Percentiles rank a stretch among this genome's conserved stretches.
These are phyloP conservation scores for Volutella citrinella DNA, from an alignment of 2,329 filamentous ascomycete species.

Conservation along the genomic window DNA sequence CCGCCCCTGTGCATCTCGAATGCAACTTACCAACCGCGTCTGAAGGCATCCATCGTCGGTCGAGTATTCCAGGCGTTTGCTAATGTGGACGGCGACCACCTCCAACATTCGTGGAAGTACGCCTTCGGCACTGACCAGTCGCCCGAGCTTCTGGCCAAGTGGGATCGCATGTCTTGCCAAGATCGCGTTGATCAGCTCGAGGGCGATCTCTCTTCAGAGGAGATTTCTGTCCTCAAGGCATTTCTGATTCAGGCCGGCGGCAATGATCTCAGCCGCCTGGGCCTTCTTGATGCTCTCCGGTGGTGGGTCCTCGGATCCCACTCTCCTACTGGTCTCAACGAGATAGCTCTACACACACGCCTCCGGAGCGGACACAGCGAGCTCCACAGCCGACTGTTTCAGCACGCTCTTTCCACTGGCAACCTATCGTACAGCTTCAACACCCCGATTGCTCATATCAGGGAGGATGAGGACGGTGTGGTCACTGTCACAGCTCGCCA, in stretches of 20 bases:
- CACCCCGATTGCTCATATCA: neutral
- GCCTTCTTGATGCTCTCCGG: constrained; percentile 3
- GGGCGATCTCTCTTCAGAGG: constrained; percentile 19
- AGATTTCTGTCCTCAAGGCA: constrained; percentile 3
- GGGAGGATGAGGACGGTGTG: neutral
- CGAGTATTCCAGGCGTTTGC: constrained; percentile 5
- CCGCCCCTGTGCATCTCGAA: no score
- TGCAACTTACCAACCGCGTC: no score
- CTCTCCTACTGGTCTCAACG: constrained; percentile 3
- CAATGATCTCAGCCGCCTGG: neutral
- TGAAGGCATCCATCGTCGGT: neutral
- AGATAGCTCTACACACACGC: constrained; percentile 7
- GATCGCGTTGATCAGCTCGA: constrained; percentile 27
- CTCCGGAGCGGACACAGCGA: constrained; percentile 6
- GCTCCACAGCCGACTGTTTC: constrained; percentile 9
- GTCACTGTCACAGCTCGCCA: constrained; percentile 1
- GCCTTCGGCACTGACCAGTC: constrained; percentile 15
- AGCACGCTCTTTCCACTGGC: constrained; percentile 4
- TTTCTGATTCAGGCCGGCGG: constrained; percentile 6
- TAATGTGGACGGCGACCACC: constrained; percentile 18
- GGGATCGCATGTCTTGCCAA: constrained; percentile 24
- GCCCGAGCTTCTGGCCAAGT: constrained; percentile 18
- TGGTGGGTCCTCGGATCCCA: constrained; percentile 9
- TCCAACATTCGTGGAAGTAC: constrained; percentile 8
- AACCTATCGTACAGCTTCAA: constrained; percentile 8